A percentile compares a stretch with the other conserved stretches of the same genome.
Evolutionary conservation across 345 rosid species (phyloP).

Genomic region (Orychophragmus violaceus): DNA sequence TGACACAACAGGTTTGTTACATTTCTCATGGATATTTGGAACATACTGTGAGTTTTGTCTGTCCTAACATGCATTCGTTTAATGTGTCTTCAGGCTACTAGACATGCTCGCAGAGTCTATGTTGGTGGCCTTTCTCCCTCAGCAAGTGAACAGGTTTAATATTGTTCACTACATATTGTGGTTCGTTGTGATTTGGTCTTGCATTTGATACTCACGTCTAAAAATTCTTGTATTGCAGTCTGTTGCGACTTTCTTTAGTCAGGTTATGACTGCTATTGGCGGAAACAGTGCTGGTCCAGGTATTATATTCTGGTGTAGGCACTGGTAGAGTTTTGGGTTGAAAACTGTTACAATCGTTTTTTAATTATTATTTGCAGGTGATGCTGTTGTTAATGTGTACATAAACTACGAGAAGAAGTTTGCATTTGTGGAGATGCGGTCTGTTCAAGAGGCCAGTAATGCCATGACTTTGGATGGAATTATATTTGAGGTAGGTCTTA

Average conservation of each 20-base stretch:
- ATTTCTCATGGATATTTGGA: neutral
- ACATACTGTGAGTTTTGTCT: neutral
- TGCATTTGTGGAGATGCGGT: slow-evolving; percentile 45
- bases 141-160: slow-evolving; percentile 41
- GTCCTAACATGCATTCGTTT: neutral
- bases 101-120: slow-evolving; percentile 43
- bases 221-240: slow-evolving; percentile 25
- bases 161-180: neutral
- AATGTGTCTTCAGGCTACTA: slow-evolving; percentile 33
- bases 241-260: slow-evolving; percentile 46
- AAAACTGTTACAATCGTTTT: neutral
- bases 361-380: slow-evolving; percentile 26
- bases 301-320: neutral
- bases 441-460: slow-evolving; percentile 41
- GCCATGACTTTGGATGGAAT: slow-evolving; percentile 44
- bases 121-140: slow-evolving; percentile 44
- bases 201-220: neutral
- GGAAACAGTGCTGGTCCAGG: slow-evolving; percentile 56
- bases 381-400: slow-evolving; percentile 44
- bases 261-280: slow-evolving; percentile 45
- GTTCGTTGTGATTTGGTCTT: neutral
- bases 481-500: slow-evolving; percentile 31
- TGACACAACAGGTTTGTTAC: slow-evolving; percentile 45
- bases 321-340: neutral
- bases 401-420: slow-evolving; percentile 42